Evolutionary conservation across 345 rosid species (phyloP).

Genomic region (Citrus trifoliata): DNA sequence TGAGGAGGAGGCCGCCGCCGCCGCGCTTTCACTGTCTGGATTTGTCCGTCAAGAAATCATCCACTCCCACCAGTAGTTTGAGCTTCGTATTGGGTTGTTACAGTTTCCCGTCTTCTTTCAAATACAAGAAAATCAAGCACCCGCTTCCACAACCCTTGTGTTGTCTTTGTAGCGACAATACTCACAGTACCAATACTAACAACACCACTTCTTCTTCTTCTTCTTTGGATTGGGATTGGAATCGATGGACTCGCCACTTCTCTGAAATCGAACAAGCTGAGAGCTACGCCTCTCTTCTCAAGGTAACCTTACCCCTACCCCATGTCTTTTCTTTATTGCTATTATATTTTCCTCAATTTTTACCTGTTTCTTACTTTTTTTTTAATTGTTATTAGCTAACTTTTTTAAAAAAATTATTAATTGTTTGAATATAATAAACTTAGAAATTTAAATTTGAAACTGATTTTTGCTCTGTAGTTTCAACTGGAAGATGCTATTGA

Average conservation of each 20-base stretch:
- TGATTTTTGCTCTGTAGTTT: conserved; percentile 38
- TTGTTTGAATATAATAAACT: background rate
- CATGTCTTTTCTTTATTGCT: background rate
- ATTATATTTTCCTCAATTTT: background rate
- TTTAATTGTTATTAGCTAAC: background rate
- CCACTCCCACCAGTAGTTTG: conserved; percentile 3
- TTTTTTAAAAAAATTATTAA: too few species aligned
- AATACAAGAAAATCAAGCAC: conserved; percentile 25
- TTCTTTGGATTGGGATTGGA: conserved; percentile 82
- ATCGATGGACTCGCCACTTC: conserved; percentile 85
- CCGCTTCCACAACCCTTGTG: conserved; percentile 24
- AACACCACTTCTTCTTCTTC: conserved; percentile 25
- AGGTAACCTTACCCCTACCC: conserved; percentile 32
- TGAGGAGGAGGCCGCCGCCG: background rate
- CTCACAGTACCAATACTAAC: conserved; percentile 13
- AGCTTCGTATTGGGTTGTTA: conserved; percentile 34
- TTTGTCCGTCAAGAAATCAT: conserved; percentile 31
- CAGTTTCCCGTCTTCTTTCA: conserved; percentile 17
- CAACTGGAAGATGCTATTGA: conserved; percentile 92
- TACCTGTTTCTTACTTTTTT: background rate
- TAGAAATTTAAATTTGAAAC: background rate
- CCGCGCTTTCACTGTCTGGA: conserved; percentile 24
- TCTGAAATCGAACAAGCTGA: conserved; percentile 77
- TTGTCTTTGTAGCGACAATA: conserved; percentile 34
- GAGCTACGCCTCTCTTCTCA: conserved; percentile 71